These are phyloP conservation scores for Trichoderma hamatum DNA, from an alignment of 2,329 filamentous ascomycete genomes.

Conservation along the genomic window DNA sequence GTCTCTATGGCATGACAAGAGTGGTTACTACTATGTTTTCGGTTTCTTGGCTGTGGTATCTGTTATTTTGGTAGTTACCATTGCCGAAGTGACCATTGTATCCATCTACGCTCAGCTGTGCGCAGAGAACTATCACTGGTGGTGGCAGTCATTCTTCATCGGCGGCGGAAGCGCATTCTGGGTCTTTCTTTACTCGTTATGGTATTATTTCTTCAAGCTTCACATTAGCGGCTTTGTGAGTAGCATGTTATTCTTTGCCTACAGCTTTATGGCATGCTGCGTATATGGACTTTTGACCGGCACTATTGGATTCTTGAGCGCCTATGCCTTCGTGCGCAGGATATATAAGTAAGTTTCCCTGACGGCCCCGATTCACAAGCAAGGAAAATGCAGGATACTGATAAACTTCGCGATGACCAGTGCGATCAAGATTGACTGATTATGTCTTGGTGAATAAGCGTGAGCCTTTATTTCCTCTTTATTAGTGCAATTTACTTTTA, in stretches of 20 bases:
- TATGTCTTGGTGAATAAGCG: neutral
- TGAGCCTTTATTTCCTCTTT: neutral
- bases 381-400: neutral
- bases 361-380: neutral
- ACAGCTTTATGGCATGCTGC: constrained; percentile 78
- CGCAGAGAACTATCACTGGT: constrained; percentile 87
- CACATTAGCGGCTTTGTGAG: constrained; percentile 81
- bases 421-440: constrained; percentile 55
- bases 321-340: constrained; percentile 79
- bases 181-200: constrained; percentile 81
- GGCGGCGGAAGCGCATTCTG: constrained; percentile 77
- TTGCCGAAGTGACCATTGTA: constrained; percentile 83
- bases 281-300: constrained; percentile 82
- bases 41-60: constrained; percentile 79
- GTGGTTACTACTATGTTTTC: constrained; percentile 89
- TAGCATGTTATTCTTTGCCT: constrained; percentile 80
- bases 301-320: constrained; percentile 81
- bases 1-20: constrained; percentile 88
- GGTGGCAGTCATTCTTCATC: constrained; percentile 85
- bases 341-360: constrained; percentile 70
- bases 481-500: neutral
- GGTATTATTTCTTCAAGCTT: constrained; percentile 81
- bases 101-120: constrained; percentile 82
- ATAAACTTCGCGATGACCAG: constrained; percentile 36
- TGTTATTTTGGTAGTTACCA: constrained; percentile 71